Base-by-base conservation (phyloP, 148 eudicot genomes). In the Cornus suecica region DNA sequence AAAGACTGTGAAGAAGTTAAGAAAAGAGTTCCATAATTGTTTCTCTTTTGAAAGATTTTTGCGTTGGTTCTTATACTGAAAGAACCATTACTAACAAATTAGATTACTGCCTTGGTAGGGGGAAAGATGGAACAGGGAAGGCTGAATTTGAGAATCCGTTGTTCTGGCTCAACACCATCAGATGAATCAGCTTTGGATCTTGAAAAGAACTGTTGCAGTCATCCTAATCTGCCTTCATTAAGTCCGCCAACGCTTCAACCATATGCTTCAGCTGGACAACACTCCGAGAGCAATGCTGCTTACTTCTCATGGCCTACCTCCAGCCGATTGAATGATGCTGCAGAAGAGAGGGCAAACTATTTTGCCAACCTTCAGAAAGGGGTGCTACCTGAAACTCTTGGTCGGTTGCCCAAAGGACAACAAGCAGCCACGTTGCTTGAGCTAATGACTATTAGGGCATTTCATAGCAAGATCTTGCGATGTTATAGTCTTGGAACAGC, bases 401-500 rank as follows among this genome's bases (percentile, higher is more conserved):
- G 90, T 32, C 89, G 80, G 68, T 77, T 90, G 71, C 99, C 99
- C 28, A 88, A 91, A 83, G 99, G 99, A 42, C 97, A 92, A 56
- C 92, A 85, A 74, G 99, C 99, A 62, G 89, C 89, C 28, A 84
- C 97, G 74, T 84, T 94, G 84, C 97, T 94, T 51, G 99, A 94
- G 82, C 88, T 92, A 70, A 92, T 94, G 99, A 94, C 99, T 2
- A 94, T 94, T 65, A 83, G 99, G 86, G 97, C 99, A 68, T 94
- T 91, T 83, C 99, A 94, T 78, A 94, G 97, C 88, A 94, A 94
- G 73, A 92, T 92, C 51, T 81, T 94, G 82, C 92, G 97, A 48
- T 94, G 97, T 86, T 92, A 91, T 76, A 94, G 99, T 83, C 97
- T 94, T 76, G 99, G 99, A 51, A 94, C 99, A 32, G 99, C 99